Conservation (phyloP, 2,329 filamentous ascomycete genomes). For the Verticillium tricorpus region DNA sequence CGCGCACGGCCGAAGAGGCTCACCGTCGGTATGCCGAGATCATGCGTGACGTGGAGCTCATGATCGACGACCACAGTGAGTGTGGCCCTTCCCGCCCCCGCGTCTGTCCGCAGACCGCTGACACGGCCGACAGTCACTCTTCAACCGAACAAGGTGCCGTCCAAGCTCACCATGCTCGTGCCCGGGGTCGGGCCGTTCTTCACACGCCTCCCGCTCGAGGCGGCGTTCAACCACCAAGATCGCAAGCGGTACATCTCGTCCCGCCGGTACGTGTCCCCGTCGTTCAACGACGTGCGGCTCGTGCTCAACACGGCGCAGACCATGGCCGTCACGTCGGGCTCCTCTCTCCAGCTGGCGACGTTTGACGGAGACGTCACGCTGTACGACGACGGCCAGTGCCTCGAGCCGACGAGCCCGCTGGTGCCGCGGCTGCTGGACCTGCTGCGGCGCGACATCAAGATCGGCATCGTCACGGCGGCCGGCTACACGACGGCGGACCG, state of each 20-base stretch:
- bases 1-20: slow-evolving; percentile 72
- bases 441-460: slow-evolving; percentile 70
- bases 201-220: slow-evolving; percentile 78
- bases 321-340: slow-evolving; percentile 77
- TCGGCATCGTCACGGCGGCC: slow-evolving; percentile 95
- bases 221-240: slow-evolving; percentile 91
- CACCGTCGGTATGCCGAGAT: slow-evolving; percentile 92
- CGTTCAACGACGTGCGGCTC: slow-evolving; percentile 92
- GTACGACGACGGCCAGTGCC: slow-evolving; percentile 82
- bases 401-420: slow-evolving; percentile 72
- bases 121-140: slow-evolving; percentile 55
- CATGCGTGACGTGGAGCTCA: slow-evolving; percentile 84
- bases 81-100: slow-evolving; percentile 14
- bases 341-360: slow-evolving; percentile 76
- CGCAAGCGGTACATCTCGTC: slow-evolving; percentile 80
- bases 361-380: slow-evolving; percentile 98
- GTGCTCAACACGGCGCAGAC: slow-evolving; percentile 93
- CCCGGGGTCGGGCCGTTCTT: slow-evolving; percentile 93
- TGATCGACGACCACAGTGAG: slow-evolving; percentile 87
- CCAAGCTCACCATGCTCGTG: slow-evolving; percentile 88
- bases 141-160: slow-evolving; percentile 66
- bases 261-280: slow-evolving; percentile 87
- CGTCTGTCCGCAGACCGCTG: background rate
- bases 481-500: slow-evolving; percentile 84
- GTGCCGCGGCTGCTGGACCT: slow-evolving; percentile 65